Conservation (phyloP, 345 rosid genomes). For the Linum trigynum region DNA sequence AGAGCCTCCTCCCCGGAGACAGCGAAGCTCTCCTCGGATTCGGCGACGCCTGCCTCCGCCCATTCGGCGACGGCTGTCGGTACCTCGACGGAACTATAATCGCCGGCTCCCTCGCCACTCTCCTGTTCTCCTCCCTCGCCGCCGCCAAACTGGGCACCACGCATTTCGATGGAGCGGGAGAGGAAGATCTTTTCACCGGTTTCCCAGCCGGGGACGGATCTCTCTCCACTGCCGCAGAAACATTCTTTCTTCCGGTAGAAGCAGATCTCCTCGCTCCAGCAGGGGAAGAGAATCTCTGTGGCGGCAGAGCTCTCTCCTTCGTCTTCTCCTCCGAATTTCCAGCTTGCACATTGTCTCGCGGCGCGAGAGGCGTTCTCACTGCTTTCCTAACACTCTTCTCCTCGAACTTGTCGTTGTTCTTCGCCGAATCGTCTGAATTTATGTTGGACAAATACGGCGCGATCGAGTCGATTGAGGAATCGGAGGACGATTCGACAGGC, state of each 20-base stretch:
- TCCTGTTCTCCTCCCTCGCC: constrained; percentile 73
- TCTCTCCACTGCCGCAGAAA: constrained; percentile 31
- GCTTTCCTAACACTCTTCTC: constrained; percentile 16
- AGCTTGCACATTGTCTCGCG: constrained; percentile 22
- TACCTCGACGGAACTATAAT: constrained; percentile 91
- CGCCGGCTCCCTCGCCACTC: constrained; percentile 57
- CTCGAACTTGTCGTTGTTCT: constrained; percentile 9
- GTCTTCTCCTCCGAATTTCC: constrained; percentile 16
- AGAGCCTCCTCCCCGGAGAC: constrained; percentile 79
- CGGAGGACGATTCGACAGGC: constrained; percentile 58
- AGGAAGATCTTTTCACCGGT: constrained; percentile 66
- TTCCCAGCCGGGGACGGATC: constrained; percentile 66
- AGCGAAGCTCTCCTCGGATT: constrained; percentile 55
- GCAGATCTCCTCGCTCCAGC: constrained; percentile 50
- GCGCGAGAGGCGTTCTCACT: constrained; percentile 52
- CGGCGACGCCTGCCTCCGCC: constrained; percentile 67
- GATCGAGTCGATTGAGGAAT: constrained; percentile 65
- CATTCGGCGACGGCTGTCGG: constrained; percentile 78
- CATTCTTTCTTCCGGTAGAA: constrained; percentile 43
- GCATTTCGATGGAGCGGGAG: constrained; percentile 85
- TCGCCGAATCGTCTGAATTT: constrained; percentile 14
- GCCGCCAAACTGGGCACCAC: constrained; percentile 75
- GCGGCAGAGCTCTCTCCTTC: neutral
- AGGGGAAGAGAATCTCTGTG: constrained; percentile 73
- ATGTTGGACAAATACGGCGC: constrained; percentile 60